Evolutionary conservation across 2,329 filamentous ascomycete species (phyloP).

Genomic region (Calonectria henricotiae): DNA sequence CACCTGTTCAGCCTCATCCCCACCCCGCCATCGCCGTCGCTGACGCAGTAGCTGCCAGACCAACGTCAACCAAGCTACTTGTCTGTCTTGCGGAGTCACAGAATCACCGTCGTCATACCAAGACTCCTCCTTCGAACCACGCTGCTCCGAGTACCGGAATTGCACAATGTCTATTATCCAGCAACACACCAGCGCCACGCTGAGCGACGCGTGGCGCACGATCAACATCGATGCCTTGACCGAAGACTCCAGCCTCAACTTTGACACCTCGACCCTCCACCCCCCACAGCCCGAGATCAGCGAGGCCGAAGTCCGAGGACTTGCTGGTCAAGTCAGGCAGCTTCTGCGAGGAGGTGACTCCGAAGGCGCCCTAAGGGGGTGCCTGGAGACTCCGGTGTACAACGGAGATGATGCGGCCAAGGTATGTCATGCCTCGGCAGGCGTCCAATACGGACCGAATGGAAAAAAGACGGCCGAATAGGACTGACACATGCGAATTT

Average conservation of each 20-base stretch:
- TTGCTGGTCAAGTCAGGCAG: constrained; percentile 88
- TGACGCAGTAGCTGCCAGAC: constrained; percentile 54
- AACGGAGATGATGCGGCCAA: constrained; percentile 73
- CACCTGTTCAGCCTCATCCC: constrained; percentile 51
- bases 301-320: constrained; percentile 83
- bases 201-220: constrained; percentile 82
- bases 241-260: constrained; percentile 92
- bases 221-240: constrained; percentile 95
- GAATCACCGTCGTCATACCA: constrained; percentile 31
- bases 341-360: constrained; percentile 88
- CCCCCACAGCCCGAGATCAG: constrained; percentile 82
- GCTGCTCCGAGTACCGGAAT: not conserved
- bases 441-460: not conserved
- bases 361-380: constrained; percentile 88
- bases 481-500: constrained; percentile 22
- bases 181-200: constrained; percentile 74
- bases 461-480: not conserved
- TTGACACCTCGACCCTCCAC: constrained; percentile 87
- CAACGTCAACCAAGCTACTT: constrained; percentile 36
- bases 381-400: constrained; percentile 89
- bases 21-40: constrained; percentile 53
- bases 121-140: constrained; percentile 16
- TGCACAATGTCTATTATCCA: constrained; percentile 75
- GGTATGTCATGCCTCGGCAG: constrained; percentile 57
- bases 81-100: constrained; percentile 23